These are phyloP conservation scores for Martiniozyma asiatica DNA, from an alignment of 1,139 yeast species.

Conservation along the genomic window DNA sequence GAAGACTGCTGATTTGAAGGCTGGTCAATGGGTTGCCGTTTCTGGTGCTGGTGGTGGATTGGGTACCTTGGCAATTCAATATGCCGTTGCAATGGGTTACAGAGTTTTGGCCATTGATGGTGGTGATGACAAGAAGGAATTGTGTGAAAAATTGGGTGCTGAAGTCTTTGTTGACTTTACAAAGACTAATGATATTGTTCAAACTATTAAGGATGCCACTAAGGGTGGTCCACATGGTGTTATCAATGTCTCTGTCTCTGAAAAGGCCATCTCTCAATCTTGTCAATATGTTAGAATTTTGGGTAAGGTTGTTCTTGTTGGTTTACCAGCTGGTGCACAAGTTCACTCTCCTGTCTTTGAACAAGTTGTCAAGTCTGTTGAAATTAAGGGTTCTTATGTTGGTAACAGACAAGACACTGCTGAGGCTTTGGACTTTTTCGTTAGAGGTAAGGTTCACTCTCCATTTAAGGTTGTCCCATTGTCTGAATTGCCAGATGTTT, in stretches of 20 bases:
- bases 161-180: slow-evolving; percentile 58
- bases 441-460: slow-evolving; percentile 56
- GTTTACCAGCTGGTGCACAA: slow-evolving; percentile 63
- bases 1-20: slow-evolving; percentile 45
- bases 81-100: slow-evolving; percentile 64
- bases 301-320: slow-evolving; percentile 64
- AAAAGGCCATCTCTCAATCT: slow-evolving; percentile 52
- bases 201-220: slow-evolving; percentile 43
- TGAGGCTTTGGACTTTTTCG: slow-evolving; percentile 64
- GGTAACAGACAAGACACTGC: slow-evolving; percentile 74
- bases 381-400: slow-evolving; percentile 61
- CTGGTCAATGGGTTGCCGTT: slow-evolving; percentile 68
- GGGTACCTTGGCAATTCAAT: slow-evolving; percentile 64
- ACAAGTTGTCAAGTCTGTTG: slow-evolving; percentile 52
- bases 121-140: slow-evolving; percentile 52
- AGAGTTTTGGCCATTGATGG: slow-evolving; percentile 68
- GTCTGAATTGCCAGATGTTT: slow-evolving; percentile 50
- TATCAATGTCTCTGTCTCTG: slow-evolving; percentile 63
- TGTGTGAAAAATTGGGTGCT: slow-evolving; percentile 52
- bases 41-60: slow-evolving; percentile 79
- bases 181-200: slow-evolving; percentile 42
- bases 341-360: slow-evolving; percentile 52
- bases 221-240: slow-evolving; percentile 69
- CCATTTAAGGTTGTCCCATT: slow-evolving; percentile 62
- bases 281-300: slow-evolving; percentile 52